Percentiles rank a stretch among this genome's conserved stretches.
These are phyloP conservation scores for Quillaja saponaria DNA, from an alignment of 306 rosid genomes.

Conservation along the genomic window DNA sequence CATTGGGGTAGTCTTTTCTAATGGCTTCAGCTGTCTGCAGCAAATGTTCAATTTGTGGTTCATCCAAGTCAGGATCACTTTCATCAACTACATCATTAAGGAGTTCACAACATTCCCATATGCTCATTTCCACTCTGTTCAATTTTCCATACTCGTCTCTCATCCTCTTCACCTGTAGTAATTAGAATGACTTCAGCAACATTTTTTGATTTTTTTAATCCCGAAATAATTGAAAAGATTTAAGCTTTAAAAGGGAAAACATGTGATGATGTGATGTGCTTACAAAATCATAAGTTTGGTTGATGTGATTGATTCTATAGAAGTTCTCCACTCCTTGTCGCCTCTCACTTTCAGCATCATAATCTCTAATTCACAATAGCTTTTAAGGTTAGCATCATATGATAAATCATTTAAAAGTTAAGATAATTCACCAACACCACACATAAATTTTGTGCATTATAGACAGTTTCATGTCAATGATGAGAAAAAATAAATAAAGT, in stretches of 20 bases:
- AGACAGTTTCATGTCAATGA: too few species aligned
- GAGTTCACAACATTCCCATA: slow-evolving; percentile 87
- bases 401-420: too few species aligned
- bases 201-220: too few species aligned
- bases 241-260: too few species aligned
- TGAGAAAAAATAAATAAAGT: too few species aligned
- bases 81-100: slow-evolving; percentile 81
- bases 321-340: slow-evolving; percentile 65
- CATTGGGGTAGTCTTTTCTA: slow-evolving; percentile 66
- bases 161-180: slow-evolving; percentile 64
- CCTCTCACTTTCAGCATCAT: slow-evolving; percentile 62
- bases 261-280: slow-evolving; percentile 33
- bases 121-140: slow-evolving; percentile 74
- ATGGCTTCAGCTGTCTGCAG: slow-evolving; percentile 85
- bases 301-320: slow-evolving; percentile 59
- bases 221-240: too few species aligned
- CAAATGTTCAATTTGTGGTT: slow-evolving; percentile 77
- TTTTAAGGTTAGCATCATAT: not conserved
- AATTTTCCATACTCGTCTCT: slow-evolving; percentile 64
- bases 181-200: too few species aligned
- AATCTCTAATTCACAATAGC: slow-evolving; percentile 43
- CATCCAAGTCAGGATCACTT: slow-evolving; percentile 85
- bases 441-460: too few species aligned
- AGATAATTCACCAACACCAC: too few species aligned
- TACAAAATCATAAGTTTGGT: slow-evolving; percentile 70